These are phyloP conservation scores for Barnettozyma siamensis DNA, from an alignment of 805 yeast genomes.

Conservation along the genomic window DNA sequence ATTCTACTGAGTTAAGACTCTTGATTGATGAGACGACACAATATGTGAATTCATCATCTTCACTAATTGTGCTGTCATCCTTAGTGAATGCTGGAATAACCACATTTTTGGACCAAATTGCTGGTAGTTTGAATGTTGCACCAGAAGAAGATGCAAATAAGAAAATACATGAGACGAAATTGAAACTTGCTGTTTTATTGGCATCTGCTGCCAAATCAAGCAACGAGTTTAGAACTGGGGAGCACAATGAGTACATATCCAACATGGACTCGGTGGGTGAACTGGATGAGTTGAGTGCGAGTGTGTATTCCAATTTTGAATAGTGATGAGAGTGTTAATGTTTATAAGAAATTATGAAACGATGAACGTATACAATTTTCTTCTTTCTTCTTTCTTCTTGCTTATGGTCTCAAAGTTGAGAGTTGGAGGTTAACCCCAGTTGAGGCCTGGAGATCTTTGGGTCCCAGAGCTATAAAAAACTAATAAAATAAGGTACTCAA, in stretches of 20 bases:
- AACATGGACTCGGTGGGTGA: conserved; percentile 49
- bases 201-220: conserved; percentile 68
- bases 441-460: too few relatives aligned
- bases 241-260: conserved; percentile 36
- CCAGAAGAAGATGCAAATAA: conserved; percentile 1
- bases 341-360: too few relatives aligned
- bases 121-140: conserved; percentile 1
- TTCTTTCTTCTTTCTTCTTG: too few relatives aligned
- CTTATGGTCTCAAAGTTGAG: too few relatives aligned
- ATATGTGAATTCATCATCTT: conserved; percentile 35
- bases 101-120: conserved; percentile 31
- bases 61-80: conserved; percentile 27
- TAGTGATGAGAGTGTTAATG: neutral
- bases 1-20: conserved; percentile 27
- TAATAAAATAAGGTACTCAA: too few relatives aligned
- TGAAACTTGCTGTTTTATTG: conserved; percentile 62
- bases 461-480: too few relatives aligned
- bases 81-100: conserved; percentile 31
- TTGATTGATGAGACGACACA: conserved; percentile 40
- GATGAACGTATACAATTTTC: too few relatives aligned
- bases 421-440: too few relatives aligned
- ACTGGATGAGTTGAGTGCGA: conserved; percentile 82
- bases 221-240: conserved; percentile 37
- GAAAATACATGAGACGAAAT: conserved; percentile 17
- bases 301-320: conserved; percentile 76